Evolutionary conservation across 768 basidiomycete genomes (phyloP), one percentile per base, ranked within the genome.

Genomic region (Dendrothele bispora): DNA sequence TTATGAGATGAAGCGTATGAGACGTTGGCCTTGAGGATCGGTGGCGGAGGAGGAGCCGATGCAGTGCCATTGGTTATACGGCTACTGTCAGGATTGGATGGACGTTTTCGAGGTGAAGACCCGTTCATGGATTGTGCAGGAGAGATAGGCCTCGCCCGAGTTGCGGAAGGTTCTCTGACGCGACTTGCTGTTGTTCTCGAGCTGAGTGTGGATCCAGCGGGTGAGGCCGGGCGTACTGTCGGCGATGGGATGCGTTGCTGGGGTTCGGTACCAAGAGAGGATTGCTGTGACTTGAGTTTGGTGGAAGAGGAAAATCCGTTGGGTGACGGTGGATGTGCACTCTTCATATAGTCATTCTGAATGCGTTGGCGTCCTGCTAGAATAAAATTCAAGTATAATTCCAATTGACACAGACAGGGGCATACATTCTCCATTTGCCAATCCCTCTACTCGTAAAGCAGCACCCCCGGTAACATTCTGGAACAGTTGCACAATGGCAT

Each of bases 401-500:
- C 42, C 21, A 26, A 46, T 18, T 20, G 25, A n/a, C 25, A 43
- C 14, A 25, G n/a, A 41, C 12, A 25, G 32, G 46, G 28, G 20
- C 66, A 44, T 60, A 77, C 76, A 53, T 30, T 68, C 68, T n/a
- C 61, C 58, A 39, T 80, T 77, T 39, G 68, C 60, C 3, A 89
- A 58, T 7, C 87, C 86, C 24, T 80, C 77, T 20, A 90, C 62
- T 24, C 83, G 78, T 50, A 90, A 61, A 1, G 66, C 62, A 22
- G 73, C 65, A 3, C 73, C 68, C 18, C 68, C 70, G 18, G 77
- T 63, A 20, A 80, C 67, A 28, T 63, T 63, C 29, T 68, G 78
- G 61, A 85, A 88, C 27, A 86, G 70, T 36, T 82, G 77, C 49
- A 93, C 67, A 32, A 88, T 55, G 2, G 85, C 73, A 32, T 76